These are phyloP conservation scores for Macadamia tetraphylla DNA, from an alignment of 164 flowering plant genomes.

Conservation along the genomic window DNA sequence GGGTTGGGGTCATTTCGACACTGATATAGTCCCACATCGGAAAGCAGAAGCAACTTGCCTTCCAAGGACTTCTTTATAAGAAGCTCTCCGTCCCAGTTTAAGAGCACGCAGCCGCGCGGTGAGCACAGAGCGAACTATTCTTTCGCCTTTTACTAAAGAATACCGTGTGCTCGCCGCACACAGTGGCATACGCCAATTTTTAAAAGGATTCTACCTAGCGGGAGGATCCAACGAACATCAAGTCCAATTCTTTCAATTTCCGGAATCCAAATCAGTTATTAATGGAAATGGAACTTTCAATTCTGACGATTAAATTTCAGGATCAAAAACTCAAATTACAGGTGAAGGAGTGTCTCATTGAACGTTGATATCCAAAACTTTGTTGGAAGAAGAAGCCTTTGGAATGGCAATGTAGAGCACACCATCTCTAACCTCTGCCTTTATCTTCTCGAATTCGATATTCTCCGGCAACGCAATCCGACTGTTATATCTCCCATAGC, in stretches of 20 bases:
- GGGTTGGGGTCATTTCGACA: no score
- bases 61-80: no score
- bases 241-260: no score
- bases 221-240: not conserved
- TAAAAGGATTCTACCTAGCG: no score
- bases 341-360: constrained; percentile 13
- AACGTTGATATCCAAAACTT: constrained; percentile 55
- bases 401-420: constrained; percentile 73
- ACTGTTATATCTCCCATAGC: constrained; percentile 59
- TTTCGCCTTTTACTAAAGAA: constrained; percentile 44
- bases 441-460: constrained; percentile 64
- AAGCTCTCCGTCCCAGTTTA: no score
- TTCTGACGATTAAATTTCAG: no score
- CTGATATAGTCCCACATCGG: no score
- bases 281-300: no score
- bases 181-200: constrained; percentile 16
- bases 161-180: constrained; percentile 25
- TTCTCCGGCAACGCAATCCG: constrained; percentile 82
- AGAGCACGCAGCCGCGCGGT: no score
- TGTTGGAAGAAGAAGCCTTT: constrained; percentile 31
- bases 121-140: constrained; percentile 27
- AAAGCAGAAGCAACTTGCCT: no score
- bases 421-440: constrained; percentile 78
- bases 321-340: no score
- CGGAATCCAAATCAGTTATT: no score